A percentile compares a stretch with the other conserved stretches of the same genome.
These are phyloP conservation scores for Aspergillus ochraceus DNA, from an alignment of 2,329 filamentous ascomycete species.

Conservation along the genomic window DNA sequence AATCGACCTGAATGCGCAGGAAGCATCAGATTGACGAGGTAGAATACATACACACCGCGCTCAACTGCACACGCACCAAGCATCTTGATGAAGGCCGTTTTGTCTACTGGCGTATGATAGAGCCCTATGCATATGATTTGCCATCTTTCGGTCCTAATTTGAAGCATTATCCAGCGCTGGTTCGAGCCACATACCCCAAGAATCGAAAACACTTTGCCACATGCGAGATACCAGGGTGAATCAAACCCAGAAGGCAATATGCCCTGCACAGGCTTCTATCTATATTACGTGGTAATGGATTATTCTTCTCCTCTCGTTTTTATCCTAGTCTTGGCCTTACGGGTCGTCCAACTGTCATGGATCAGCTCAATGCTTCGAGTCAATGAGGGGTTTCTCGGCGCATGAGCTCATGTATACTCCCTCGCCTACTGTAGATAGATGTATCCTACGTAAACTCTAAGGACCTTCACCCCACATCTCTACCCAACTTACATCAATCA, in stretches of 20 bases:
- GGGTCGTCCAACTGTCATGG: too few relatives aligned
- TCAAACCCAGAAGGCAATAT: not conserved
- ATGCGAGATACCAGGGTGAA: not conserved
- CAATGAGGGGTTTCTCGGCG: too few relatives aligned
- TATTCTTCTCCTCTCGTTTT: too few relatives aligned
- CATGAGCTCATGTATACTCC: too few relatives aligned
- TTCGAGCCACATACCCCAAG: not conserved
- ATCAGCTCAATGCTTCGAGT: too few relatives aligned
- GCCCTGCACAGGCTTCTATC: not conserved
- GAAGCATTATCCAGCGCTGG: not conserved
- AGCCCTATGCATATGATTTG: not conserved
- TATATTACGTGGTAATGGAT: not conserved
- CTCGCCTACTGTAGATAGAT: too few relatives aligned
- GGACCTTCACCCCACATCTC: too few relatives aligned
- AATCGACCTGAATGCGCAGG: not conserved
- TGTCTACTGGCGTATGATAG: conserved; percentile 2
- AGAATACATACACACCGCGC: not conserved
- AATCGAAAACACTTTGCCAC: not conserved
- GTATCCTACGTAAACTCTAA: not conserved
- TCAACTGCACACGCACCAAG: not conserved
- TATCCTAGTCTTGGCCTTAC: too few relatives aligned
- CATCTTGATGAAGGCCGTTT: not conserved
- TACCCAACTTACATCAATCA: too few relatives aligned
- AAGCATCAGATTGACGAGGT: not conserved
- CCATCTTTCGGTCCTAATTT: not conserved